Evolutionary conservation across 169 alveolate genomes (phyloP).

Genomic region (Blepharisma undulans): DNA sequence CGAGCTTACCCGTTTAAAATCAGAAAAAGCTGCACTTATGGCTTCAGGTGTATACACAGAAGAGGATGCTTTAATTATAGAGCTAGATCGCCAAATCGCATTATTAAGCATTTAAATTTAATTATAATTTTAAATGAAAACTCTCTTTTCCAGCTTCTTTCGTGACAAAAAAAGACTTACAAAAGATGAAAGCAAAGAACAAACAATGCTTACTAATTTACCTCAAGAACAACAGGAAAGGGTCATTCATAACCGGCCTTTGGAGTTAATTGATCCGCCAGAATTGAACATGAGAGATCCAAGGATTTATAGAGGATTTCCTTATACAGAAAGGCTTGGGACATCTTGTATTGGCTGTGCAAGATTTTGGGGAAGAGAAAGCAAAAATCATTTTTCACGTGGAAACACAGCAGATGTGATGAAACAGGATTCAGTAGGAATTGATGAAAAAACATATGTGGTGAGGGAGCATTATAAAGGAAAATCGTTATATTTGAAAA

Average conservation of each 20-base stretch:
- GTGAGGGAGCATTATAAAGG: not conserved
- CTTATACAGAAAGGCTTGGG: not conserved
- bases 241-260: not conserved
- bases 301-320: slow-evolving; percentile 11
- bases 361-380: not conserved
- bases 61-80: slow-evolving; percentile 60
- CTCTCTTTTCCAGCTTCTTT: not conserved
- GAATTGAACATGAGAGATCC: slow-evolving; percentile 6
- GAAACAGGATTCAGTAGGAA: not conserved
- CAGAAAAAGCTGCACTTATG: slow-evolving; percentile 59
- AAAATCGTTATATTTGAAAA: slow-evolving; percentile 14
- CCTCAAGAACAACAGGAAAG: not conserved
- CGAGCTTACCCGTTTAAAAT: slow-evolving; percentile 48
- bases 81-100: slow-evolving; percentile 57
- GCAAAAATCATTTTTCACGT: not conserved
- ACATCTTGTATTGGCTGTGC: slow-evolving; percentile 13
- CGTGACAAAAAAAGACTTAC: not conserved
- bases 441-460: not conserved
- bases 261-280: not conserved
- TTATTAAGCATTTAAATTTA: not conserved
- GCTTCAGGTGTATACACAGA: slow-evolving; percentile 59
- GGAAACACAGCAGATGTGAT: not conserved
- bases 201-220: not conserved
- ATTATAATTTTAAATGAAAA: not conserved
- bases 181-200: not conserved